Evolutionary conservation across 2,329 filamentous ascomycete genomes (phyloP), one percentile per base, ranked within the genome.

Genomic region (Venturia effusa): DNA sequence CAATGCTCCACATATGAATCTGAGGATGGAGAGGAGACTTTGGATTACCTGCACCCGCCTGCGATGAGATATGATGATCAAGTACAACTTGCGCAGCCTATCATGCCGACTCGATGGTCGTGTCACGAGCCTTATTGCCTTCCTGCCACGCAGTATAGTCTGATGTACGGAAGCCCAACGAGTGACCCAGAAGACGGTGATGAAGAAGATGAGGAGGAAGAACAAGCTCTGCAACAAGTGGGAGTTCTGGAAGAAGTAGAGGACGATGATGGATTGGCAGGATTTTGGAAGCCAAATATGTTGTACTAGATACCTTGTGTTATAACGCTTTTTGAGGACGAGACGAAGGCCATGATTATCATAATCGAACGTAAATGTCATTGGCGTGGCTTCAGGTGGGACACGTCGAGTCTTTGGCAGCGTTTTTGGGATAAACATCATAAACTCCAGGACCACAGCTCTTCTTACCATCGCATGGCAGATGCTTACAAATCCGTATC

Each of bases 281-380:
- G 40, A 10, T 66, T 66, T 43, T 66, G 64, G 64, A 65, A 54
- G 39, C 64, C 64, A 17, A 60, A 65, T 32, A 39, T 51, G 40
- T 55, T 66, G 55, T 66, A 66, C 30, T 65, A 51, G 37, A 39
- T 39, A 10, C 37, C 37, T 11, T n/a, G n/a, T n/a, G n/a, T n/a
- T n/a, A n/a, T n/a, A n/a, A n/a, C n/a, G n/a, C n/a, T n/a, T n/a
- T n/a, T n/a, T n/a, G n/a, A n/a, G n/a, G n/a, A n/a, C n/a, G n/a
- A n/a, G n/a, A n/a, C n/a, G n/a, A n/a, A n/a, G n/a, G n/a, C n/a
- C n/a, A n/a, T n/a, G n/a, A n/a, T n/a, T n/a, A n/a, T n/a, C n/a
- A n/a, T n/a, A n/a, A n/a, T n/a, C n/a, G n/a, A n/a, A n/a, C n/a
- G n/a, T n/a, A n/a, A n/a, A n/a, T n/a, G n/a, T n/a, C n/a, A n/a